Percentiles rank a stretch among this genome's conserved stretches.
Conservation (phyloP, 2,329 filamentous ascomycete species). For the Claviceps pazoutovae region DNA sequence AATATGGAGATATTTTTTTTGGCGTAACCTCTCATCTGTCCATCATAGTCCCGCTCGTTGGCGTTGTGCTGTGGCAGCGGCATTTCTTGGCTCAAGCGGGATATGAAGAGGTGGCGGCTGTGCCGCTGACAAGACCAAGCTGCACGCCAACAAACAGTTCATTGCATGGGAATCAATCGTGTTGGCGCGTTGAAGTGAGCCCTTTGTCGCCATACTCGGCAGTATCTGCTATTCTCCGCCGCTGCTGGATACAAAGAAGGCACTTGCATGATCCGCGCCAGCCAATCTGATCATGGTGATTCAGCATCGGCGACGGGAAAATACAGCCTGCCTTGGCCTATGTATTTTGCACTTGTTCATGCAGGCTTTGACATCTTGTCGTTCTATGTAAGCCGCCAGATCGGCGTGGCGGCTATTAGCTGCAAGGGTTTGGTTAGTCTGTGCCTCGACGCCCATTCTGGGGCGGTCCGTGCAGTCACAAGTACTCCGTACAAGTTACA, state of each 20-base stretch:
- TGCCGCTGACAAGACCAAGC: too few species aligned
- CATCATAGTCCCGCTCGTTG: background rate
- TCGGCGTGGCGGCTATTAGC: background rate
- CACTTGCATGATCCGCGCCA: background rate
- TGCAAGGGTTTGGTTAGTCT: background rate
- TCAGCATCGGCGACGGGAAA: background rate
- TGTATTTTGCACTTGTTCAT: background rate
- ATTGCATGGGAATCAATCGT: too few species aligned
- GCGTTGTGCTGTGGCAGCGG: background rate
- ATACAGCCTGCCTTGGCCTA: background rate
- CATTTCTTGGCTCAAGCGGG: background rate
- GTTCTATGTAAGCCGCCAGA: background rate
- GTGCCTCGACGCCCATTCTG: background rate
- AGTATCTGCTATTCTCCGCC: background rate
- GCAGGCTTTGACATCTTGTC: background rate
- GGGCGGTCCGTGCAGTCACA: conserved; percentile 2
- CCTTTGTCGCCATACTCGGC: too few species aligned
- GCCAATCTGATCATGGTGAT: background rate
- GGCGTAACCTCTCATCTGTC: background rate
- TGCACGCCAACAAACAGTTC: too few species aligned
- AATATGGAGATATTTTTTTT: background rate
- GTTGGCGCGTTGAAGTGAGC: too few species aligned
- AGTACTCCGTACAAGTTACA: background rate
- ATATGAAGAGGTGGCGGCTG: too few species aligned
- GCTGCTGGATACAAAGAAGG: background rate